phyloP scores from a whole-genome alignment of 768 basidiomycete genomes.

The Naganishia randhawae region DNA sequence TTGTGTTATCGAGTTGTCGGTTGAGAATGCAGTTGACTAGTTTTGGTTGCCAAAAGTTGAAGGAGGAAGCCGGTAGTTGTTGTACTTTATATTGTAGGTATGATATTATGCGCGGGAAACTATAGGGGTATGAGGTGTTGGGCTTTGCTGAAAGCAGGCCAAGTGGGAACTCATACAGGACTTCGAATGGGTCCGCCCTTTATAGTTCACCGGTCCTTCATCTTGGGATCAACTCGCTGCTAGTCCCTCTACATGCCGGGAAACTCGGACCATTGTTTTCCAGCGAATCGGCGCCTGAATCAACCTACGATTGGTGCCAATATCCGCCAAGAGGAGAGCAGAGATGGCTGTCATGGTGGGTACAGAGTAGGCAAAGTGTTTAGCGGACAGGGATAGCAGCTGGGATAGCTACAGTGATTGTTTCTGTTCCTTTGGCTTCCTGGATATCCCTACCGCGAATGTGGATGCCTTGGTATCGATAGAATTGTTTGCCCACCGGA shows the following conservation, averaged over 20 bases:
- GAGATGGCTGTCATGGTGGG: neutral
- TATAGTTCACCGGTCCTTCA: neutral
- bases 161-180: neutral
- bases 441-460: neutral
- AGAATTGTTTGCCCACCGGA: neutral
- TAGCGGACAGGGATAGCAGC: too few species aligned
- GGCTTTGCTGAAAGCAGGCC: neutral
- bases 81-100: constrained; percentile 2
- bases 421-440: neutral
- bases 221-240: neutral
- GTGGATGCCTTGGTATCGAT: neutral
- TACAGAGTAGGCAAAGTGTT: neutral
- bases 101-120: neutral
- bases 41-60: neutral
- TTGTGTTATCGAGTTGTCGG: neutral
- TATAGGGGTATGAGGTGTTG: neutral
- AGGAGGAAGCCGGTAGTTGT: neutral
- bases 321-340: neutral
- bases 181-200: neutral
- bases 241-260: neutral
- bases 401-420: too few species aligned
- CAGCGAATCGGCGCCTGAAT: neutral
- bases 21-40: neutral
- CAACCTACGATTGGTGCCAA: neutral
- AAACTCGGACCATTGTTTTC: neutral